A percentile compares a stretch with the other conserved stretches of the same genome.
Evolutionary conservation across 805 yeast species (phyloP).

Genomic region (Peterozyma toletana): DNA sequence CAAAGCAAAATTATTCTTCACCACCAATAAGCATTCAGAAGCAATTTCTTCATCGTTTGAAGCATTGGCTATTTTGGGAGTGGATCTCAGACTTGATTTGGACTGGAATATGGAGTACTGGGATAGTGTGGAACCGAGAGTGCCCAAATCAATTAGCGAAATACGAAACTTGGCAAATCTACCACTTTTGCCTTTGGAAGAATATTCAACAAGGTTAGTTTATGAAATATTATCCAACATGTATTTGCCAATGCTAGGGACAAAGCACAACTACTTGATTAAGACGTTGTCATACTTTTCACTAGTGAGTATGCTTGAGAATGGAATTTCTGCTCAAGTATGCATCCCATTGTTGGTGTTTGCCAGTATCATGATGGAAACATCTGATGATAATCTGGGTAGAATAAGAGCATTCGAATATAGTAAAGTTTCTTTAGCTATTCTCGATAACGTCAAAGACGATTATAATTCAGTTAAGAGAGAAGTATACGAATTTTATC

Average conservation of each 20-base stretch:
- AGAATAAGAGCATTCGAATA: slow-evolving; percentile 32
- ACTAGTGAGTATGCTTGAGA: slow-evolving; percentile 25
- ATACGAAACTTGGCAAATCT: slow-evolving; percentile 23
- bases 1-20: slow-evolving; percentile 29
- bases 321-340: slow-evolving; percentile 29
- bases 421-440: slow-evolving; percentile 28
- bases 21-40: slow-evolving; percentile 21
- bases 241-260: slow-evolving; percentile 24
- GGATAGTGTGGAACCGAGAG: slow-evolving; percentile 16
- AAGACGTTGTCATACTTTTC: slow-evolving; percentile 25
- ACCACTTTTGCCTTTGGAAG: slow-evolving; percentile 1
- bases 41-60: slow-evolving; percentile 27
- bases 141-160: slow-evolving; percentile 32
- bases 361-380: slow-evolving; percentile 25
- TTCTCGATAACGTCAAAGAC: slow-evolving; percentile 26
- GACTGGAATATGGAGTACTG: slow-evolving; percentile 17
- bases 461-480: slow-evolving; percentile 28
- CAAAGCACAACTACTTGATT: slow-evolving; percentile 20
- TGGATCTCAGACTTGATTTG: slow-evolving; percentile 23
- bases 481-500: slow-evolving; percentile 33
- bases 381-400: slow-evolving; percentile 19
- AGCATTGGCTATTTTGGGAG: slow-evolving; percentile 27
- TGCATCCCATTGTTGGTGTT: slow-evolving; percentile 27
- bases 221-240: slow-evolving; percentile 31
- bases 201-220: no score